These are phyloP conservation scores for Mallotus nudiflorus DNA, from an alignment of 345 rosid genomes.

Conservation along the genomic window DNA sequence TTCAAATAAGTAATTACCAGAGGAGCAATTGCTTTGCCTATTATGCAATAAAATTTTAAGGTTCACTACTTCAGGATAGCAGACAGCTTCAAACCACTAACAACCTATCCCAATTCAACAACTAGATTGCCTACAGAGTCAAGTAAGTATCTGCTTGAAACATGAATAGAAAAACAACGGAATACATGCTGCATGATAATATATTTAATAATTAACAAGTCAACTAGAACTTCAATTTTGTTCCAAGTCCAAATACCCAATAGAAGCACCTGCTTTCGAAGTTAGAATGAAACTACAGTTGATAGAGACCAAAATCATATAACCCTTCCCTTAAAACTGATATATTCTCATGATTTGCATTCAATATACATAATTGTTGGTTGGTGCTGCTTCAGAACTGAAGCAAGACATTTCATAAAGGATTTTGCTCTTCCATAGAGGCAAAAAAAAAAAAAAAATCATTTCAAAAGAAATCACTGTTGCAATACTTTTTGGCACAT, in stretches of 20 bases:
- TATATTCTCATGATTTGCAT: neutral
- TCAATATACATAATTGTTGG: neutral
- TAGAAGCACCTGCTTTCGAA: neutral
- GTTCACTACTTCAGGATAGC: neutral
- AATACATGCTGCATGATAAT: neutral
- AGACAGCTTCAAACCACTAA: neutral
- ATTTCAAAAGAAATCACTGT: neutral
- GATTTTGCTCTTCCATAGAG: neutral
- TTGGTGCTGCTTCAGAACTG: neutral
- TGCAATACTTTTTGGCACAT: no score
- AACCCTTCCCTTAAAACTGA: neutral
- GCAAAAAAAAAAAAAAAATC: no score
- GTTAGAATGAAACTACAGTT: neutral
- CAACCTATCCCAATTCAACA: neutral
- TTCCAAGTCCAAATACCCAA: neutral
- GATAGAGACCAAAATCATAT: neutral
- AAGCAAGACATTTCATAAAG: no score
- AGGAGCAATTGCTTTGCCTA: neutral
- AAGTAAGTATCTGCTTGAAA: neutral
- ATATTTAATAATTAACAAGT: neutral
- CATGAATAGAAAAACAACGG: neutral
- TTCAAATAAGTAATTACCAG: neutral
- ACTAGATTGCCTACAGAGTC: neutral
- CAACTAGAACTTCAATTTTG: conserved; percentile 1
- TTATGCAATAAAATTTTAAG: no score